These are phyloP conservation scores for Cyberlindnera mycetangii DNA, from an alignment of 805 yeast genomes.

Conservation along the genomic window DNA sequence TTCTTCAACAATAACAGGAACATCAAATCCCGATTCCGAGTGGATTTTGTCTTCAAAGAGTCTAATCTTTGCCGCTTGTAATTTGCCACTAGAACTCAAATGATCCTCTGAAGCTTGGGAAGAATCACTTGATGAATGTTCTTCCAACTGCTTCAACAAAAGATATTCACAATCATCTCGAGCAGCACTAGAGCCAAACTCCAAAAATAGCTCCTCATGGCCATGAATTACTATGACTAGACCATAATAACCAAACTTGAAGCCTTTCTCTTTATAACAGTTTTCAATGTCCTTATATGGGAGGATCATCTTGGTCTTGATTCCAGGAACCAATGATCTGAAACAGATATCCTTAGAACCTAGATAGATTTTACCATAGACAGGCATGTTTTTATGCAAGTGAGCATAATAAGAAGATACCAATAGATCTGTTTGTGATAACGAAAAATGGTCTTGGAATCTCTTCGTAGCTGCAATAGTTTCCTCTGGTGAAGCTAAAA, in stretches of 20 bases:
- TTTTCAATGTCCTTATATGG: conserved; percentile 74
- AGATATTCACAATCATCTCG: conserved; percentile 72
- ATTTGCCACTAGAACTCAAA: conserved; percentile 25
- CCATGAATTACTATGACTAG: conserved; percentile 68
- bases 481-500: conserved; percentile 42
- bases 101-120: conserved; percentile 11
- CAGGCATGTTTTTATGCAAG: conserved; percentile 67
- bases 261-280: conserved; percentile 64
- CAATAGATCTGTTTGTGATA: conserved; percentile 48
- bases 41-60: conserved; percentile 66
- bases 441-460: conserved; percentile 63
- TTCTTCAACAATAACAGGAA: conserved; percentile 69
- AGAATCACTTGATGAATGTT: conserved; percentile 11
- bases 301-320: conserved; percentile 74
- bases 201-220: conserved; percentile 73
- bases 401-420: conserved; percentile 70
- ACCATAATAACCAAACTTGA: conserved; percentile 67
- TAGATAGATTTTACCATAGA: conserved; percentile 79
- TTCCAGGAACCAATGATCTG: conserved; percentile 74
- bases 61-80: conserved; percentile 58
- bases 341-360: conserved; percentile 73
- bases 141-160: conserved; percentile 49
- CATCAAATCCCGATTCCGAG: conserved; percentile 56
- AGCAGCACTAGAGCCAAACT: conserved; percentile 59
- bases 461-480: conserved; percentile 49